Percentiles rank a stretch among this genome's conserved stretches.
phyloP scores from a whole-genome alignment of 2,329 filamentous ascomycete genomes.

The Colletotrichum destructivum region DNA sequence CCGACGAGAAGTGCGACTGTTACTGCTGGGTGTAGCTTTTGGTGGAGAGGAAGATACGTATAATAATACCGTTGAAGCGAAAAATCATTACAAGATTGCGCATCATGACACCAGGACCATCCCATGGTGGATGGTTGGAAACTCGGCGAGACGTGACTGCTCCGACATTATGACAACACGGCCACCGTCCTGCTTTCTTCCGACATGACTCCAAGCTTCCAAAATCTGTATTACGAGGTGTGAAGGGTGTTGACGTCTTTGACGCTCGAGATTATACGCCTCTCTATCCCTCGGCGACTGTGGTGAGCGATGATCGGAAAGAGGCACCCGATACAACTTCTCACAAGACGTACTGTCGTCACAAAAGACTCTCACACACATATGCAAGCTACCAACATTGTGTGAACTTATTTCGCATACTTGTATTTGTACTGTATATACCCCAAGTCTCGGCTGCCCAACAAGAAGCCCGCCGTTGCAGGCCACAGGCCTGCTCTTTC shows the following conservation, averaged over 20 bases:
- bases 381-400: neutral
- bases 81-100: too few relatives aligned
- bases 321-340: neutral
- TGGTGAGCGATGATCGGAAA: neutral
- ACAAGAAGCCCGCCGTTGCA: constrained; percentile 21
- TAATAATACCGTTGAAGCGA: too few relatives aligned
- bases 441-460: constrained; percentile 10
- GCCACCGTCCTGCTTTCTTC: neutral
- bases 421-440: constrained; percentile 35
- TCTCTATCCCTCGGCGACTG: neutral
- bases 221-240: neutral
- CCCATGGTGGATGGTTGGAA: too few relatives aligned
- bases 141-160: too few relatives aligned
- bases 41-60: too few relatives aligned
- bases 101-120: too few relatives aligned
- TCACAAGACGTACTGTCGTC: neutral
- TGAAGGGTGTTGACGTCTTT: neutral
- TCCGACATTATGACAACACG: neutral
- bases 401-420: constrained; percentile 11
- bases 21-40: too few relatives aligned
- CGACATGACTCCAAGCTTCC: neutral
- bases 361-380: neutral
- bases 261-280: neutral
- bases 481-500: constrained; percentile 19
- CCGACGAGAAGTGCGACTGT: neutral